Base-by-base conservation (phyloP, 495 filamentous ascomycete species). In the Glarea lozoyensis region DNA sequence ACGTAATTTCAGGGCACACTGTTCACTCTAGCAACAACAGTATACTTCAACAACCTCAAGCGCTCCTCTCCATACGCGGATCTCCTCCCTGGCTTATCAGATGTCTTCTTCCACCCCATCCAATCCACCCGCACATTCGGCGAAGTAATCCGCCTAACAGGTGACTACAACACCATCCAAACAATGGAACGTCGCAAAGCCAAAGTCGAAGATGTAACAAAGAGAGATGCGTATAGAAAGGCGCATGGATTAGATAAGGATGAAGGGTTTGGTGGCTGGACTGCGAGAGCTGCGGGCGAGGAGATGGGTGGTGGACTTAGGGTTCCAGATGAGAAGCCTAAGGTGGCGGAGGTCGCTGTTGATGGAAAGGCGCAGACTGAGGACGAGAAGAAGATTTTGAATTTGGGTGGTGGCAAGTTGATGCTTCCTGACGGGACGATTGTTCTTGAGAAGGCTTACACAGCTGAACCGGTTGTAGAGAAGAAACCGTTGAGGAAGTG, bases 201-300 rank as follows among this genome's bases (percentile, higher is more conserved):
- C 46, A 73, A 75, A 23, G 63, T 82, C 44, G 84, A 92, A 29
- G 88, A 96, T 65, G 80, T 84, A 25, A 66, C 75, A 58, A 92
- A 93, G 75, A 68, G 88, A 48, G 66, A 66, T 32, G 73, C 80
- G 60, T 96, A 84, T 60, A 78, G 85, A 36, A 75, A 82, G 65
- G 86, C 84, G 40, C 86, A 94, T 72, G 88, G 86, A 7, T 20
- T 90, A 54, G 79, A 82, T 50, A 71, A 78, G 32, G 63, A 73
- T 48, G 45, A 49, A 10, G 61, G 60, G 3, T 58, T 68, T 48
- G 66, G 58, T 32, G 64, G 60, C 15, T 68, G 70, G 70, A 64
- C 57, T 0, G 56, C 56, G 7, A 64, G 58, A 55, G 57, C 17
- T 32, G 66, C 60, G 42, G 54, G 50, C n/a, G 59, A 68, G 39